Evolutionary conservation across 2,329 filamentous ascomycete species (phyloP).

Genomic region (Periconia digitata): DNA sequence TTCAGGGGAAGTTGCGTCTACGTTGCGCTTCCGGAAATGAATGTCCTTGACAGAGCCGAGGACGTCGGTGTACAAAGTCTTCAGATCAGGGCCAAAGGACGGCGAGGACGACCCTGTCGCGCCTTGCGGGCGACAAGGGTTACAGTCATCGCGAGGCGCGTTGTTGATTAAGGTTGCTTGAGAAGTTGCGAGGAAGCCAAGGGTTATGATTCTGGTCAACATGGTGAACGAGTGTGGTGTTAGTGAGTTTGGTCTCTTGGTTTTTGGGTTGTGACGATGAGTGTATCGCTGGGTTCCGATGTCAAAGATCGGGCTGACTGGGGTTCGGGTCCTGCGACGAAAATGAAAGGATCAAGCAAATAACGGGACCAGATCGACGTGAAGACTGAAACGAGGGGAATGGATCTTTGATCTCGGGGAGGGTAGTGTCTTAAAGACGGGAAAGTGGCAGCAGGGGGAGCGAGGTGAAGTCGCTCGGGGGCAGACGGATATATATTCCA

Average conservation of each 20-base stretch:
- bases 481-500: background rate
- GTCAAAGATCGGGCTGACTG: background rate
- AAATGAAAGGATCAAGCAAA: background rate
- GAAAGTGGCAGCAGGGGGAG: background rate
- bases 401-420: background rate
- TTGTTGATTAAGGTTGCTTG: slow-evolving; percentile 23
- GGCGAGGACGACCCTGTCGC: slow-evolving; percentile 35
- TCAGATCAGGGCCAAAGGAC: slow-evolving; percentile 34
- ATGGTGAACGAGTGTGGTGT: slow-evolving; percentile 13
- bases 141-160: slow-evolving; percentile 29
- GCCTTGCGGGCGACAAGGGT: slow-evolving; percentile 39
- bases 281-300: background rate
- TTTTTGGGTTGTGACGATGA: background rate
- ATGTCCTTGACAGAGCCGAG: slow-evolving; percentile 39
- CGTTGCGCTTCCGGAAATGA: slow-evolving; percentile 28
- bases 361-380: background rate
- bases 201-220: slow-evolving; percentile 25
- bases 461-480: background rate
- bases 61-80: slow-evolving; percentile 38
- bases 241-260: background rate
- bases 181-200: slow-evolving; percentile 26
- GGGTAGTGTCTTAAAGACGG: background rate
- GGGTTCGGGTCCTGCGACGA: background rate
- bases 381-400: background rate
- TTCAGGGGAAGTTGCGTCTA: too few relatives aligned